Evolutionary conservation across 768 basidiomycete species (phyloP).

Genomic region (Russula griseocarnosa): DNA sequence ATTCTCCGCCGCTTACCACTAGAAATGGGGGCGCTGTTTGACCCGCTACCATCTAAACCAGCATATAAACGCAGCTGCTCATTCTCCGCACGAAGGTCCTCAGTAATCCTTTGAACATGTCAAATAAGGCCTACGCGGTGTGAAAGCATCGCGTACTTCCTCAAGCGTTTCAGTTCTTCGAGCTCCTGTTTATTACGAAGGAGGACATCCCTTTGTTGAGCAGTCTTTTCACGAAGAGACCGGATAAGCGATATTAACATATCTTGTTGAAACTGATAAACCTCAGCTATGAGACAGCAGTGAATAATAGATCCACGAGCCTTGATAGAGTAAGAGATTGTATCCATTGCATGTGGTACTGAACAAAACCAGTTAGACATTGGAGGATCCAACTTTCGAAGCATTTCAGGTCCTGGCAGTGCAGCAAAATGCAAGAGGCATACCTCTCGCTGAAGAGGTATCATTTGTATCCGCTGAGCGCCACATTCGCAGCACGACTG

Average conservation of each 20-base stretch:
- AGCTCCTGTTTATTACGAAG: slow-evolving; percentile 51
- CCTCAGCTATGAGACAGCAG: background rate
- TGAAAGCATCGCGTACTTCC: slow-evolving; percentile 40
- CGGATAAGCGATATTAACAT: slow-evolving; percentile 64
- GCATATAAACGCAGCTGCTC: slow-evolving; percentile 41
- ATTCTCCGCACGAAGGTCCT: slow-evolving; percentile 49
- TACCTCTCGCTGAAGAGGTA: slow-evolving; percentile 73
- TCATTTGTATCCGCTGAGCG: slow-evolving; percentile 56
- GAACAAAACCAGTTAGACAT: slow-evolving; percentile 81
- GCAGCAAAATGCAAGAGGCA: slow-evolving; percentile 25
- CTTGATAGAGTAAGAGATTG: slow-evolving; percentile 63
- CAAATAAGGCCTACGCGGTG: slow-evolving; percentile 12
- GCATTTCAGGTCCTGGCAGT: background rate
- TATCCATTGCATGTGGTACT: slow-evolving; percentile 57
- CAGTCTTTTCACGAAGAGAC: slow-evolving; percentile 54
- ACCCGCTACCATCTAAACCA: slow-evolving; percentile 37
- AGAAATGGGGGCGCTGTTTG: slow-evolving; percentile 40
- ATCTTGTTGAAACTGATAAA: slow-evolving; percentile 72
- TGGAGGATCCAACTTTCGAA: slow-evolving; percentile 63
- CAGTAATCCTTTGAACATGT: slow-evolving; percentile 42
- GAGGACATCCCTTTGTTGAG: slow-evolving; percentile 51
- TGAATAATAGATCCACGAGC: slow-evolving; percentile 36
- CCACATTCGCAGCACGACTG: slow-evolving; percentile 74
- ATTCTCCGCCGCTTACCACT: slow-evolving; percentile 66
- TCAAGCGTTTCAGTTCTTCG: slow-evolving; percentile 45